Evolutionary conservation across 257 asterid genomes (phyloP).

Genomic region (Ballota nigra): DNA sequence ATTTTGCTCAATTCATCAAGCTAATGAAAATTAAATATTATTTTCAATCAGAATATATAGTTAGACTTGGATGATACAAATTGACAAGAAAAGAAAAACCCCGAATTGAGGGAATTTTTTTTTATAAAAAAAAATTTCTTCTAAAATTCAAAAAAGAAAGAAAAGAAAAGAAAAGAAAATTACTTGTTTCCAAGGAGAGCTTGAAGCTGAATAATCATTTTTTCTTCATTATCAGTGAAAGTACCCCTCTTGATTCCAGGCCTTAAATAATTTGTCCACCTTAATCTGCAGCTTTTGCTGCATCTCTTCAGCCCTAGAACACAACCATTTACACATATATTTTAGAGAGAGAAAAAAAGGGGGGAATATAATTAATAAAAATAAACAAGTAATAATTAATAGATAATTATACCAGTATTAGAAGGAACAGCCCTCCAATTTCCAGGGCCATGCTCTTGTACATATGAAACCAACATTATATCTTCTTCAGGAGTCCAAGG

Average conservation of each 20-base stretch:
- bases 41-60: no score
- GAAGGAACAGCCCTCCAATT: slow-evolving; percentile 79
- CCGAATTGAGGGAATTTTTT: no score
- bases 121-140: no score
- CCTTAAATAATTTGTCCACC: slow-evolving; percentile 84
- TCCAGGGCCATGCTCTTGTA: slow-evolving; percentile 79
- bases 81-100: no score
- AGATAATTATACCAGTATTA: slow-evolving; percentile 45
- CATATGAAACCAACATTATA: slow-evolving; percentile 62
- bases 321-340: background rate
- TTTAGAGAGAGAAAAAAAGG: background rate
- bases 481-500: slow-evolving; percentile 97
- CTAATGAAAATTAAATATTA: no score
- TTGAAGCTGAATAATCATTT: slow-evolving; percentile 82
- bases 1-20: no score
- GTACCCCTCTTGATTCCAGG: slow-evolving; percentile 82
- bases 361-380: no score
- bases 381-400: no score
- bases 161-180: background rate
- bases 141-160: no score
- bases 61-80: no score
- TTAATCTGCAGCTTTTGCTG: slow-evolving; percentile 80
- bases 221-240: slow-evolving; percentile 68
- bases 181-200: slow-evolving; percentile 86
- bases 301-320: slow-evolving; percentile 58